phyloP scores from a whole-genome alignment of 331 rosid genomes.

The Stylosanthes scabra region DNA sequence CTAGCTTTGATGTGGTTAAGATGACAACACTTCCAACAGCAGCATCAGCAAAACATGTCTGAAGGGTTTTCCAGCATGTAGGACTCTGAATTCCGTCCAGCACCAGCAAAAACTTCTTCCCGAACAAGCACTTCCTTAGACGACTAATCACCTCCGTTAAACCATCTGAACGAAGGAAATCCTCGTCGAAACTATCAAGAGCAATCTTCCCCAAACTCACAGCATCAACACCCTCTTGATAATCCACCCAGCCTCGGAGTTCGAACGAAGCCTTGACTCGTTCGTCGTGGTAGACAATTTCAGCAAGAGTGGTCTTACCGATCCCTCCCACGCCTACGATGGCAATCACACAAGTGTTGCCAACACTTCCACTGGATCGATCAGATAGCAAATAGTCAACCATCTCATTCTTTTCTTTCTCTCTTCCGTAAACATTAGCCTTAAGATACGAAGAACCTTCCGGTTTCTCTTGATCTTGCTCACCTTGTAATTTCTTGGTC shows the following conservation, averaged over 20 bases:
- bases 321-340: neutral
- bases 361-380: neutral
- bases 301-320: constrained; percentile 2
- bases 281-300: neutral
- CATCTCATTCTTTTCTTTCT: neutral
- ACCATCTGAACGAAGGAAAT: neutral
- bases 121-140: neutral
- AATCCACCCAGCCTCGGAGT: neutral
- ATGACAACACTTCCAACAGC: neutral
- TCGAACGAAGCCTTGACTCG: neutral
- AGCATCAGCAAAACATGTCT: neutral
- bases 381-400: neutral
- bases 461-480: neutral
- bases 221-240: neutral
- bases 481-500: neutral
- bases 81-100: neutral
- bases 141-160: neutral
- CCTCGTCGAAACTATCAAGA: neutral
- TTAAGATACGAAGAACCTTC: neutral
- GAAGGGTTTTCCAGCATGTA: neutral
- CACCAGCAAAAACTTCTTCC: constrained; percentile 1
- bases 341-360: neutral
- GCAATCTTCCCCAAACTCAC: neutral
- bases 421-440: neutral
- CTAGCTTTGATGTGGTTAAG: neutral